Evolutionary conservation across 2,329 filamentous ascomycete species (phyloP), one percentile per base, ranked within the genome.

Genomic region (Nothophaeocryptopus gaeumannii): DNA sequence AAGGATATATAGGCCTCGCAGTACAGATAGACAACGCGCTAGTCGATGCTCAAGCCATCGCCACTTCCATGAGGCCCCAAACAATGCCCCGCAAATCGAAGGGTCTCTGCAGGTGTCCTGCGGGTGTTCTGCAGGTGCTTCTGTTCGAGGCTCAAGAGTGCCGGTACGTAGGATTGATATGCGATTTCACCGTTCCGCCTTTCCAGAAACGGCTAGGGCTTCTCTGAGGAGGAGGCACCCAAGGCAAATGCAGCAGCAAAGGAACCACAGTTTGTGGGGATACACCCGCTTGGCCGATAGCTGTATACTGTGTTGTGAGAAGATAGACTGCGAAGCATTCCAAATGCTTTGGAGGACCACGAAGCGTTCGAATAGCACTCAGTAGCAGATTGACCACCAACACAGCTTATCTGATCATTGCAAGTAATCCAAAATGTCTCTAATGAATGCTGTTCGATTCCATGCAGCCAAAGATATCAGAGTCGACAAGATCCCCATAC

Each of bases 401-500:
- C 4, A 7, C 7, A 26, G 4, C 20, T 26, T 26, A 26, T 7
- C 20, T 26, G 29, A 35, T 37, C 40, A 30, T 44, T 30, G 40
- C 16, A 10, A 11, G 14, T n/a, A 44, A 31, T 43, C 14, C 14
- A 38, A 36, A 14, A 45, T 45, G 42, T 26, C 26, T 11, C 40
- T n/a, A 16, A 61, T 61, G 58, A 55, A 53, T 20, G 57, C 57
- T 14, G 39, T 58, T 8, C 49, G 55, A n/a, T 61, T 61, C 33
- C 57, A 61, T 38, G 58, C 50, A 10, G 45, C 51, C 14, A 47
- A 53, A 31, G 58, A 61, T 39, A 52, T 61, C 30, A 55, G 58
- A 14, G 30, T 59, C 9, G 56, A 61, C 29, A 40, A 49, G 26
- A 51, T 61, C 34, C 49, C 50, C 11, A 45, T 58, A 29, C 58